Evolutionary conservation across 345 rosid species (phyloP).

Genomic region (Psidium guajava): DNA sequence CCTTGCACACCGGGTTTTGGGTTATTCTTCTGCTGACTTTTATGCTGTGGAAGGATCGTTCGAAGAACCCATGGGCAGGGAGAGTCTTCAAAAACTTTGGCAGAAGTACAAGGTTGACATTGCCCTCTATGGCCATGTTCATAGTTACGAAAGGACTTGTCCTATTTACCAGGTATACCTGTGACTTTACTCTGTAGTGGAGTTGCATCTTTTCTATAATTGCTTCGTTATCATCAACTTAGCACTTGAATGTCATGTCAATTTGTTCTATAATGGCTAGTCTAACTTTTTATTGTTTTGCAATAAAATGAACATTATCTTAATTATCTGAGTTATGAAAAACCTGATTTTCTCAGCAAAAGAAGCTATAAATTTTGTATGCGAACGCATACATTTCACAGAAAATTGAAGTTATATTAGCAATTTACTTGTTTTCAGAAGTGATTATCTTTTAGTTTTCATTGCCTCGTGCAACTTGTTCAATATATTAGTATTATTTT

Average conservation of each 20-base stretch:
- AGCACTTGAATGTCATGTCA: neutral
- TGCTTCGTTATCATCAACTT: neutral
- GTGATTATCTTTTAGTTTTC: neutral
- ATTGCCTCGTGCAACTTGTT: neutral
- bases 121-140: slow-evolving; percentile 68
- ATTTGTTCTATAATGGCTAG: neutral
- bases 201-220: neutral
- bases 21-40: slow-evolving; percentile 52
- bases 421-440: neutral
- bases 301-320: neutral
- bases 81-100: slow-evolving; percentile 73
- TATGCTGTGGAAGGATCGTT: slow-evolving; percentile 44
- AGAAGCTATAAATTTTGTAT: neutral
- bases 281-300: neutral
- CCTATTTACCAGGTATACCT: slow-evolving; percentile 54
- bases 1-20: slow-evolving; percentile 64
- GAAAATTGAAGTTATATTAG: neutral
- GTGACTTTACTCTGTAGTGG: neutral
- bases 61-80: slow-evolving; percentile 73
- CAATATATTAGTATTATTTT: neutral
- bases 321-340: neutral
- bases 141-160: slow-evolving; percentile 76
- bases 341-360: neutral
- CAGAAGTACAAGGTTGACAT: slow-evolving; percentile 77
- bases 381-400: neutral